These are phyloP conservation scores for Torrubiellomyces zombiae DNA, from an alignment of 2,329 filamentous ascomycete genomes.

Conservation along the genomic window DNA sequence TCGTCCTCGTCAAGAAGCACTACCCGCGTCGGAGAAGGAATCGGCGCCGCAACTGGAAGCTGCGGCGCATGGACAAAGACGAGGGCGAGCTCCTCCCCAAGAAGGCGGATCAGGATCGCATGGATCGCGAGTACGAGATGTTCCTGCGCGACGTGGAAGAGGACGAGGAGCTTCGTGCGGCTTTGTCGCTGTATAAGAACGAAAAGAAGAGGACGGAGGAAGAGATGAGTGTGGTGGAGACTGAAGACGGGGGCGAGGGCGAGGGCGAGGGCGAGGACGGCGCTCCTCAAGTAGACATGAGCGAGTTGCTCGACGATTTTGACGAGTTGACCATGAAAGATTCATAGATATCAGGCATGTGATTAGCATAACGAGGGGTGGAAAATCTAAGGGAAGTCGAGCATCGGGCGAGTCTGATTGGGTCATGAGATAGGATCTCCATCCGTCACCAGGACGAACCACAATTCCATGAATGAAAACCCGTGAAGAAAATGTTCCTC, in stretches of 20 bases:
- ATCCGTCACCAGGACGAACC: not conserved
- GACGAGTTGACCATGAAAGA: conserved; percentile 51
- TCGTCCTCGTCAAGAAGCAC: conserved; percentile 92
- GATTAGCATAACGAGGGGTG: conserved; percentile 6
- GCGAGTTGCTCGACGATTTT: conserved; percentile 81
- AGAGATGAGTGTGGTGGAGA: conserved; percentile 53
- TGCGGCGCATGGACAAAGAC: conserved; percentile 85
- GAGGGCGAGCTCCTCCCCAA: conserved; percentile 74
- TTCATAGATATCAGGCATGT: conserved; percentile 19
- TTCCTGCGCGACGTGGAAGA: conserved; percentile 96
- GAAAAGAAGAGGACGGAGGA: conserved; percentile 36
- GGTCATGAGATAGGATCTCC: no score
- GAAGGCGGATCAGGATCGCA: conserved; percentile 72
- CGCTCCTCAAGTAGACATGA: conserved; percentile 55
- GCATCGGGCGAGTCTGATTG: no score
- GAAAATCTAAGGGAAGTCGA: conserved; percentile 9
- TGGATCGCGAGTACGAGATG: conserved; percentile 91
- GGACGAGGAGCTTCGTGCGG: conserved; percentile 71
- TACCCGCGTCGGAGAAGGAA: conserved; percentile 73
- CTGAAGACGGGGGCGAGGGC: conserved; percentile 38
- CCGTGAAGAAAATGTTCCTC: no score
- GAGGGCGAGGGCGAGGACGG: no score
- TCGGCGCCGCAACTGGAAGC: conserved; percentile 74
- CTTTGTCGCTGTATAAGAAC: conserved; percentile 74
- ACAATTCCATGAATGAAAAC: no score